Base-by-base conservation (phyloP, 2,329 filamentous ascomycete genomes). In the Aspergillus piperis region DNA sequence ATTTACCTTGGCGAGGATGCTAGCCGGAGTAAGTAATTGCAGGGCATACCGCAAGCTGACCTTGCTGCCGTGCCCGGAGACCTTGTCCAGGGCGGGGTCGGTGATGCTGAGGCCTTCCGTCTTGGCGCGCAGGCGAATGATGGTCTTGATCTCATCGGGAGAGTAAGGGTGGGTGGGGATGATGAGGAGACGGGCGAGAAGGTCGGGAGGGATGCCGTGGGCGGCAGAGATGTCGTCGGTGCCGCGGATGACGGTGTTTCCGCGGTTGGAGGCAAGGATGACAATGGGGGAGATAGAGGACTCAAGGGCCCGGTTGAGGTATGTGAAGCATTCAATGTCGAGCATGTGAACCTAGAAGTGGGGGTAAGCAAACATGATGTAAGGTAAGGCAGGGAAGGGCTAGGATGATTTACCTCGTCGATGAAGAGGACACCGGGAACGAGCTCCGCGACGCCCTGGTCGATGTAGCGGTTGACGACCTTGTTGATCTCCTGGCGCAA, bases 351-450 rank as follows among this genome's bases (percentile, higher is more conserved):
- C 94, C 92, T 96, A 25, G 10, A 19, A 10, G 38, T 36, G 11
- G 32, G 30, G 32, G 11, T 36, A 15, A 36, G 32, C 32, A 19
- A 21, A 1, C 13, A 19, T 19, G 39, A 70, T 58, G 65, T 60
- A 68, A 59, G 54, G 49, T 6, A 25, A 42, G 19, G 19, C 15
- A 60, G 59, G 71, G 68, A 77, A 62, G 57, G 49, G 48, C 39
- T 62, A 25, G 17, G 55, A 48, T 15, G 25, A 65, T 78, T 64
- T 86, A 95, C 92, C 86, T 99, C 95, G 72, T 99, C 95, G 70
- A 99, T 99, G 81, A 99, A 99, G 52, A 99, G 83, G 62, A 99
- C 95, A 69, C 95, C 95, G 1, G 95, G 95, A n/a, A 99, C 93
- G 60, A 99, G 86, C 81, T 99, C 95, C 6, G 95, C 95, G 32